phyloP scores from a whole-genome alignment of 805 yeast species.

The Candida jianshihensis region DNA sequence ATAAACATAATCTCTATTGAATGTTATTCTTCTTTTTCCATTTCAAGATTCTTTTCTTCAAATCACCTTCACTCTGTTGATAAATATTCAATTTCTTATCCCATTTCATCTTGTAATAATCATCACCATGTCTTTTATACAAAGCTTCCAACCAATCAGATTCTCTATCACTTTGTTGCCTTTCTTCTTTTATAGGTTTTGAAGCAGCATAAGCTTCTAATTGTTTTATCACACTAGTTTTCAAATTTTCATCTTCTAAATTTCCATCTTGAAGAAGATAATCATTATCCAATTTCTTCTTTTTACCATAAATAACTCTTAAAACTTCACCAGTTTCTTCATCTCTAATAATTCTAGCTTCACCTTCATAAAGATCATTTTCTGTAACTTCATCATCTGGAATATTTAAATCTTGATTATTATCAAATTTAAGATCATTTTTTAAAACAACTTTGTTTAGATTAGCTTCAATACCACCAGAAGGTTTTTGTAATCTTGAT shows the following conservation, averaged over 20 bases:
- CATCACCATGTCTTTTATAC: constrained; percentile 76
- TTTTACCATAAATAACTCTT: constrained; percentile 65
- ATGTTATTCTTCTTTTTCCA: constrained; percentile 52
- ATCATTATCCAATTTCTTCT: constrained; percentile 31
- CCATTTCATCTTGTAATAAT: constrained; percentile 86
- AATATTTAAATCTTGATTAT: constrained; percentile 7
- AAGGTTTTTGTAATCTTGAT: constrained; percentile 53
- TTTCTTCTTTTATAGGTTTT: constrained; percentile 36
- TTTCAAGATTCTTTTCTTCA: constrained; percentile 60
- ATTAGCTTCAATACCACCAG: constrained; percentile 77
- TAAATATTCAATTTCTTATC: constrained; percentile 76
- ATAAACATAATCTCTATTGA: constrained; percentile 10
- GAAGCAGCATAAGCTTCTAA: constrained; percentile 55
- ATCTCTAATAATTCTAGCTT: constrained; percentile 71
- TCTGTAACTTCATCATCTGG: constrained; percentile 30
- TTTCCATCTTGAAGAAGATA: constrained; percentile 25
- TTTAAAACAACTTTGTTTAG: constrained; percentile 30
- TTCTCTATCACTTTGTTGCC: constrained; percentile 67
- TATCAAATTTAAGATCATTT: constrained; percentile 24
- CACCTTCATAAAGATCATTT: constrained; percentile 63
- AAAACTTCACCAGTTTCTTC: constrained; percentile 59
- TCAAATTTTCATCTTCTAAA: constrained; percentile 19
- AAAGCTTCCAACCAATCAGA: constrained; percentile 59
- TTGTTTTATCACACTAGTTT: constrained; percentile 58
- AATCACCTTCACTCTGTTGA: constrained; percentile 82